These are phyloP conservation scores for Ogataea nonfermentans DNA, from an alignment of 805 yeast genomes.

Conservation along the genomic window DNA sequence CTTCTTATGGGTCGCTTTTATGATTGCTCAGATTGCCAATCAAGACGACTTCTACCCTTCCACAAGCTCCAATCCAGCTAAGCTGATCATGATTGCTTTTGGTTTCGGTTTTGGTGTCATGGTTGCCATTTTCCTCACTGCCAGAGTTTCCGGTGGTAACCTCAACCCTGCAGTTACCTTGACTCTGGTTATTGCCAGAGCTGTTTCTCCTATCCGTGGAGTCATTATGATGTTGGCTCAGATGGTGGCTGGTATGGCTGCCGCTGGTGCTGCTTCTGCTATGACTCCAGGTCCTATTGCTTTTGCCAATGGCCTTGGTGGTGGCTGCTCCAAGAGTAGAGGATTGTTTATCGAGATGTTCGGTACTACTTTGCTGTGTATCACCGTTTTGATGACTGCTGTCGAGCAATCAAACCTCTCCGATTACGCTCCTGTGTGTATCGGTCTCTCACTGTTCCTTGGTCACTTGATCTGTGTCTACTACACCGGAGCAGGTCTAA, in stretches of 20 bases:
- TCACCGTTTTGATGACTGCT: conserved; percentile 77
- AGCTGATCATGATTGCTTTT: conserved; percentile 73
- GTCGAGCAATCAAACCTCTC: conserved; percentile 79
- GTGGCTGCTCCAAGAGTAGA: conserved; percentile 67
- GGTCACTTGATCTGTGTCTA: conserved; percentile 79
- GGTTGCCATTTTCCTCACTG: conserved; percentile 66
- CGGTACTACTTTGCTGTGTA: conserved; percentile 69
- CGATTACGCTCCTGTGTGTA: conserved; percentile 75
- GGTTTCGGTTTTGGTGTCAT: conserved; percentile 87
- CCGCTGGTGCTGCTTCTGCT: conserved; percentile 84
- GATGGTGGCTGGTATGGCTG: conserved; percentile 84
- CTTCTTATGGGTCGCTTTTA: conserved; percentile 77
- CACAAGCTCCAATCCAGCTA: conserved; percentile 51
- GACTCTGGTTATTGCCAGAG: conserved; percentile 67
- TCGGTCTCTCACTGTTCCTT: conserved; percentile 78
- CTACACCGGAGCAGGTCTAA: conserved; percentile 89
- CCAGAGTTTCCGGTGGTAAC: conserved; percentile 84
- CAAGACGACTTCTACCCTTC: conserved; percentile 33
- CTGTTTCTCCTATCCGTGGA: conserved; percentile 72
- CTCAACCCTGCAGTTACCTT: conserved; percentile 87
- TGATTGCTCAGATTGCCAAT: conserved; percentile 81
- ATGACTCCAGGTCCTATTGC: conserved; percentile 79
- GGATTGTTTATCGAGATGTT: conserved; percentile 83
- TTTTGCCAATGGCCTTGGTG: conserved; percentile 70
- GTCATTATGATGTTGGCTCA: conserved; percentile 63